These are phyloP conservation scores for Botrytis fragariae DNA, from an alignment of 2,329 filamentous ascomycete genomes.

Conservation along the genomic window DNA sequence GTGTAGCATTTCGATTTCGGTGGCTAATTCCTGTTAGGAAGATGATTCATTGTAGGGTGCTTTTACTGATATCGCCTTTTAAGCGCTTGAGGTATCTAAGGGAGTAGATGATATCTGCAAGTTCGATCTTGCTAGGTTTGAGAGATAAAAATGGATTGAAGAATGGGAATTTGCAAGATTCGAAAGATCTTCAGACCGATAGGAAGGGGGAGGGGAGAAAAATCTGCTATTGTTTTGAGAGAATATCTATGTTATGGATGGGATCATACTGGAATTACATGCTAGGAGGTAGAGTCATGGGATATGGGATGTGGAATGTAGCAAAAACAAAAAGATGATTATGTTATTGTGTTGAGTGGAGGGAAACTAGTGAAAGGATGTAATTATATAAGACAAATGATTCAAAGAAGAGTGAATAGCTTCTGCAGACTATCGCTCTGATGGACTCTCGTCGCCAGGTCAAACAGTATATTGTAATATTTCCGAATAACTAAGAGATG, in stretches of 20 bases:
- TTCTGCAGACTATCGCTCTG: neutral
- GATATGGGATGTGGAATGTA: no score
- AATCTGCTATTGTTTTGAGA: no score
- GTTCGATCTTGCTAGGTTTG: neutral
- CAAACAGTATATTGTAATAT: neutral
- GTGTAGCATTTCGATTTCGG: neutral
- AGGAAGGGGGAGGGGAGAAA: no score
- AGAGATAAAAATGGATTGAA: fast-evolving
- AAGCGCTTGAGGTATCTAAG: fast-evolving
- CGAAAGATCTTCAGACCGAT: fast-evolving
- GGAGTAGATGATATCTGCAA: neutral
- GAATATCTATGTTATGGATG: neutral
- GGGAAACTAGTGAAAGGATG: no score
- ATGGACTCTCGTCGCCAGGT: neutral
- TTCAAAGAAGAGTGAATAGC: neutral
- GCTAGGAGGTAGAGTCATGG: no score
- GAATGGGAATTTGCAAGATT: fast-evolving
- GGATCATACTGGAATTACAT: fast-evolving
- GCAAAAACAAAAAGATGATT: no score
- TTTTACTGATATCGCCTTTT: fast-evolving
- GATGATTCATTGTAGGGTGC: fast-evolving
- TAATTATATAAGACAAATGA: no score
- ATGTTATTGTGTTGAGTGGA: no score
- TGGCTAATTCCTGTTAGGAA: neutral
- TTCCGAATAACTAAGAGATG: no score